Evolutionary conservation across 192 early-diverging fungal species (phyloP).

Genomic region (Dissophora ornata): DNA sequence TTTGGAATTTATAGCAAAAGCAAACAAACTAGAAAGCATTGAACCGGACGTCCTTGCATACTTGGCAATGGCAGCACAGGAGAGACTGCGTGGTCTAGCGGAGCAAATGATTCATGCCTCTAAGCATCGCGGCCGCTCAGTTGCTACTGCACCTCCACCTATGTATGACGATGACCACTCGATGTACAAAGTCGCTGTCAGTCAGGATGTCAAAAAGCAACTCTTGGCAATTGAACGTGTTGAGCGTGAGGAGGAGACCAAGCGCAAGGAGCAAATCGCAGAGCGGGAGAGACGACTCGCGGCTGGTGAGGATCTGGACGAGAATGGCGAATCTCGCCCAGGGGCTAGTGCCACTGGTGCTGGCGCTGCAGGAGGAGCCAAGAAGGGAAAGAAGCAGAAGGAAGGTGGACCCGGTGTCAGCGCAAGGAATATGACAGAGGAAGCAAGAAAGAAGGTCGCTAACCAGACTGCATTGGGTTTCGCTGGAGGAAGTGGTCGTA

Average conservation of each 20-base stretch:
- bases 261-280: constrained; percentile 59
- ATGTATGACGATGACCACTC: constrained; percentile 65
- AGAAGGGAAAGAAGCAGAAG: constrained; percentile 33
- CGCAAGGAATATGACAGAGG: constrained; percentile 54
- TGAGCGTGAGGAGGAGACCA: constrained; percentile 72
- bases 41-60: constrained; percentile 71
- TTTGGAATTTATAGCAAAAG: constrained; percentile 30
- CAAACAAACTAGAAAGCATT: constrained; percentile 55
- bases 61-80: constrained; percentile 76
- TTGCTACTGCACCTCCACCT: constrained; percentile 69
- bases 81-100: constrained; percentile 69
- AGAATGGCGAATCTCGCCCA: constrained; percentile 39
- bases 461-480: constrained; percentile 51
- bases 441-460: constrained; percentile 48
- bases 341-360: constrained; percentile 14
- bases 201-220: constrained; percentile 76
- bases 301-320: constrained; percentile 38
- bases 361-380: constrained; percentile 9
- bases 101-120: constrained; percentile 78
- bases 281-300: constrained; percentile 58
- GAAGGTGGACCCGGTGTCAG: constrained; percentile 59
- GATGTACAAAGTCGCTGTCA: constrained; percentile 74
- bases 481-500: constrained; percentile 42
- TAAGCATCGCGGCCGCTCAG: constrained; percentile 74
- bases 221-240: constrained; percentile 76